Evolutionary conservation across 2,329 filamentous ascomycete genomes (phyloP).

Genomic region (Venturia oleaginea): DNA sequence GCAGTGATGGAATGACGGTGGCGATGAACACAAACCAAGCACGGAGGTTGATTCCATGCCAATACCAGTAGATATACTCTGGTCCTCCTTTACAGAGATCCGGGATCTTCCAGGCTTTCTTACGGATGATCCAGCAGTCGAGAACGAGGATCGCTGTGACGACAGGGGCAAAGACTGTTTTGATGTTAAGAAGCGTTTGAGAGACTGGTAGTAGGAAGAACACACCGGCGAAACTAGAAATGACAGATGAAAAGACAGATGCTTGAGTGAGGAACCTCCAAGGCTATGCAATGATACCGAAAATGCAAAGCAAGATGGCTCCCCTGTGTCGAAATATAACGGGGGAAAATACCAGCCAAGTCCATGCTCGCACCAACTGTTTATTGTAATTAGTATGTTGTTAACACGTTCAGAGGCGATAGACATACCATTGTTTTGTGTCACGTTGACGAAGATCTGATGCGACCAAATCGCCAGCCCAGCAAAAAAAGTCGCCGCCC

Average conservation of each 20-base stretch:
- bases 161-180: neutral
- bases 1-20: constrained; percentile 4
- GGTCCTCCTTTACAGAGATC: neutral
- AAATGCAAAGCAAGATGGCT: neutral
- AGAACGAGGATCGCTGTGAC: neutral
- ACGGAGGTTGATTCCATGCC: neutral
- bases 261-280: constrained; percentile 6
- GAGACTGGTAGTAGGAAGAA: neutral
- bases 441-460: constrained; percentile 2
- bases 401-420: too few species aligned
- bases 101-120: neutral
- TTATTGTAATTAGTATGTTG: neutral
- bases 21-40: neutral
- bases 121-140: constrained; percentile 6
- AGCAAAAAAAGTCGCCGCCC: constrained; percentile 1
- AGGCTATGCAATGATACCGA: neutral
- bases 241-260: neutral
- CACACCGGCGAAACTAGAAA: constrained; percentile 4
- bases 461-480: neutral
- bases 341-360: constrained; percentile 1
- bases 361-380: constrained; percentile 5
- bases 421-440: neutral
- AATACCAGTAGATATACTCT: neutral
- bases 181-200: neutral
- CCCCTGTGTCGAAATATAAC: neutral